Evolutionary conservation across 1,284 basidiomycete genomes (phyloP).

Genomic region (Cerioporus squamosus): DNA sequence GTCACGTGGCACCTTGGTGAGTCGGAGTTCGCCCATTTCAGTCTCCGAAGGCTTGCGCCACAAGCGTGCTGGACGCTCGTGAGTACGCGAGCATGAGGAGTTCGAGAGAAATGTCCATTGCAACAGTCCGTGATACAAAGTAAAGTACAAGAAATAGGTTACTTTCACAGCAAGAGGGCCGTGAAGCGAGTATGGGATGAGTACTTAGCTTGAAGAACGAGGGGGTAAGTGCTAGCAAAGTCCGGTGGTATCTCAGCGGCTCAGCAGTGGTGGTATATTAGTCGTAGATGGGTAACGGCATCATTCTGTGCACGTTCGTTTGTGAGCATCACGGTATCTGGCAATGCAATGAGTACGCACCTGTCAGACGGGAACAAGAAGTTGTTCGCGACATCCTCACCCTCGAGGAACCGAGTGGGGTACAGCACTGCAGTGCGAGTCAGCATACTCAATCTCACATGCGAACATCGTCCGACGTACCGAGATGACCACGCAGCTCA

Average conservation of each 20-base stretch:
- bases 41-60: conserved; percentile 3
- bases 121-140: too few species aligned
- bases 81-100: too few species aligned
- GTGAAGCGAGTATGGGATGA: background rate
- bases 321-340: background rate
- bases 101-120: too few species aligned
- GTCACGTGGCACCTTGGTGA: conserved; percentile 9
- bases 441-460: background rate
- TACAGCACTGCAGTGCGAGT: conserved; percentile 64
- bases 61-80: background rate
- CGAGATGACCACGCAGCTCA: conserved; percentile 83
- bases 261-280: conserved; percentile 7
- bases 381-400: conserved; percentile 84
- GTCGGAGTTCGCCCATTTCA: background rate
- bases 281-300: conserved; percentile 27
- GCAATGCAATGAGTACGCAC: conserved; percentile 39
- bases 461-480: conserved; percentile 41
- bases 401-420: conserved; percentile 84
- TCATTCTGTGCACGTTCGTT: conserved; percentile 6
- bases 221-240: background rate
- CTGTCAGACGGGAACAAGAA: conserved; percentile 92
- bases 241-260: background rate
- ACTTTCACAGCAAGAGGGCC: background rate
- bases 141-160: background rate
- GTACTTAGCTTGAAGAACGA: too few species aligned